Conservation (phyloP, 345 rosid genomes). For the Gossypium anomalum region DNA sequence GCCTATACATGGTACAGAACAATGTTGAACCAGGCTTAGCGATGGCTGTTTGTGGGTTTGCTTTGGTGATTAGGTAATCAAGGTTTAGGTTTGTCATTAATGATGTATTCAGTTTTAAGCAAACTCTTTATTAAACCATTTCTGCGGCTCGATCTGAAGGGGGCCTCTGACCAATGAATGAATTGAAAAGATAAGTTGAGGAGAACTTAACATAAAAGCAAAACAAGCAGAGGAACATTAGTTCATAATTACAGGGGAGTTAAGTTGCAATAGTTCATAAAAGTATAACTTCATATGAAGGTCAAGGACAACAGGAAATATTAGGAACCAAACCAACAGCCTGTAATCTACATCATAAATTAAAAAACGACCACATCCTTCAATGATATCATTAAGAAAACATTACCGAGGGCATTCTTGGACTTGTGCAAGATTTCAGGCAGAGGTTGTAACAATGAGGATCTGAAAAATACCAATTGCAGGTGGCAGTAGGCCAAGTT, state of each 20-base stretch:
- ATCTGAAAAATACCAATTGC: conserved; percentile 50
- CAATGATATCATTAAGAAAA: neutral
- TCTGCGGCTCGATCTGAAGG: neutral
- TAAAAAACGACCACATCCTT: neutral
- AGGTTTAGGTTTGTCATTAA: neutral
- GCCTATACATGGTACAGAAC: neutral
- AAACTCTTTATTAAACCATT: neutral
- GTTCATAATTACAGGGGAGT: neutral
- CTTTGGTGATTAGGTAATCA: neutral
- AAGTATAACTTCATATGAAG: neutral
- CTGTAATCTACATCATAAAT: neutral
- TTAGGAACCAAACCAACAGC: neutral
- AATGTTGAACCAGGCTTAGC: neutral
- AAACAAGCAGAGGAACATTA: neutral
- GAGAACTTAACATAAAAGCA: neutral
- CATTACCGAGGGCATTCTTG: conserved; percentile 43
- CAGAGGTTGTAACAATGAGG: conserved; percentile 74
- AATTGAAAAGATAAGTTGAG: neutral
- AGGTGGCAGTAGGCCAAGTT: neutral
- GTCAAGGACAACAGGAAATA: neutral
- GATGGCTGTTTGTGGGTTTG: neutral
- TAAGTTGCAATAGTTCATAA: neutral
- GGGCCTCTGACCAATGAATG: neutral
- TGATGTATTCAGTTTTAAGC: neutral
- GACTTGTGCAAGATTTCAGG: conserved; percentile 66